A percentile compares a stretch with the other conserved stretches of the same genome.
phyloP scores from a whole-genome alignment of 805 yeast species.

The Grigorovia transvaalensis region DNA sequence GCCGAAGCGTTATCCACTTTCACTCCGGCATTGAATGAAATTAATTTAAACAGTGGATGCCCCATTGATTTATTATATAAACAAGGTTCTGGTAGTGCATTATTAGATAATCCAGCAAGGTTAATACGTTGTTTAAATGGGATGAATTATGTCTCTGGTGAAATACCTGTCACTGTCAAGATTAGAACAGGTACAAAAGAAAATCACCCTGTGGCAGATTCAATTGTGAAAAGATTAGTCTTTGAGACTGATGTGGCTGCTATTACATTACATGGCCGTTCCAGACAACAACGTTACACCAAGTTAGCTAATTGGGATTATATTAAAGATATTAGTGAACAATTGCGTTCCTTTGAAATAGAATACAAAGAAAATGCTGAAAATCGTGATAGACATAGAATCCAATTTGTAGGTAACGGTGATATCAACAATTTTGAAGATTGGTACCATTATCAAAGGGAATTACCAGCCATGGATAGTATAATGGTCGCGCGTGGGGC shows the following conservation, averaged over 20 bases:
- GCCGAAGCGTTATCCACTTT: slow-evolving; percentile 48
- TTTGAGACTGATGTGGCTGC: slow-evolving; percentile 79
- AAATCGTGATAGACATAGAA: slow-evolving; percentile 35
- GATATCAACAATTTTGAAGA: slow-evolving; percentile 82
- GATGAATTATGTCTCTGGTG: slow-evolving; percentile 85
- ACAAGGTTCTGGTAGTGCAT: slow-evolving; percentile 92
- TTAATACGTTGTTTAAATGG: slow-evolving; percentile 69
- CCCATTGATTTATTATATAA: slow-evolving; percentile 92
- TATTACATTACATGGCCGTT: slow-evolving; percentile 89
- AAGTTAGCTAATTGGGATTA: slow-evolving; percentile 90
- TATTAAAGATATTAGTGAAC: slow-evolving; percentile 59
- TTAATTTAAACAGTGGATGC: slow-evolving; percentile 92
- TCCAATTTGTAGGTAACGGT: slow-evolving; percentile 90
- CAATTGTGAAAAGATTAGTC: slow-evolving; percentile 59
- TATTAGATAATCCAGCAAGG: slow-evolving; percentile 80
- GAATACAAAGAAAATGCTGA: slow-evolving; percentile 51
- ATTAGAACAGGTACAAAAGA: slow-evolving; percentile 87
- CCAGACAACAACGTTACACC: slow-evolving; percentile 92
- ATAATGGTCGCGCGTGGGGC: slow-evolving; percentile 99
- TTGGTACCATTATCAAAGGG: slow-evolving; percentile 60
- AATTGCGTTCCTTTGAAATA: slow-evolving; percentile 47
- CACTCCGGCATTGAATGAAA: slow-evolving; percentile 60
- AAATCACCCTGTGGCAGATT: slow-evolving; percentile 76
- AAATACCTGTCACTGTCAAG: slow-evolving; percentile 83
- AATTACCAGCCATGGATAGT: slow-evolving; percentile 62